phyloP scores from a whole-genome alignment of 805 yeast species.

The Debaryomyces castellii region DNA sequence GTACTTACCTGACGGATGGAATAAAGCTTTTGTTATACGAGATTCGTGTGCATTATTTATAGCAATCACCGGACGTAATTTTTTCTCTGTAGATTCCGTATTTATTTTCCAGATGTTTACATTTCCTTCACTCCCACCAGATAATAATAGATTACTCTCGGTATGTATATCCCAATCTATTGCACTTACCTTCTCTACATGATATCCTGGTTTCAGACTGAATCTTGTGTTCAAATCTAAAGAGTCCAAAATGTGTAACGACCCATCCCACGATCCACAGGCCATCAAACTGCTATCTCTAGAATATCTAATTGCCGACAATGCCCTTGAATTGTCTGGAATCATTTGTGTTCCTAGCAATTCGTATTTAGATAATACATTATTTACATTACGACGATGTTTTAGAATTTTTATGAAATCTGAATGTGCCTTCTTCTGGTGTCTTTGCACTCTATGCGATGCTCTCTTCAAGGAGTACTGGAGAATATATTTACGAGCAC shows the following conservation, averaged over 20 bases:
- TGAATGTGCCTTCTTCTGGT: constrained; percentile 24
- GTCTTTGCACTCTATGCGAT: constrained; percentile 34
- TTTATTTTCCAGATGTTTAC: constrained; percentile 29
- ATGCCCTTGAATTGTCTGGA: constrained; percentile 58
- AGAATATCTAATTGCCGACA: constrained; percentile 55
- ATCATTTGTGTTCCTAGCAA: constrained; percentile 69
- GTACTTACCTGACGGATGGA: constrained; percentile 62
- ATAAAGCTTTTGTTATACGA: constrained; percentile 59
- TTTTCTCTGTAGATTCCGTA: constrained; percentile 1
- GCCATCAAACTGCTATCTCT: constrained; percentile 44
- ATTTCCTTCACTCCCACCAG: constrained; percentile 42
- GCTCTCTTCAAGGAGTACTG: constrained; percentile 50
- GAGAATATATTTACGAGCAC: constrained; percentile 54
- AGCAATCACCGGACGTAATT: constrained; percentile 15
- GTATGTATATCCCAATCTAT: constrained; percentile 57
- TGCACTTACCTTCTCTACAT: constrained; percentile 68
- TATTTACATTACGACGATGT: constrained; percentile 44
- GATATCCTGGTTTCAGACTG: constrained; percentile 37
- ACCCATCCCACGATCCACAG: constrained; percentile 85
- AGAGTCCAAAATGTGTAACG: constrained; percentile 48
- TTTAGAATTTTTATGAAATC: constrained; percentile 45
- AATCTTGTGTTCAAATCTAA: constrained; percentile 30
- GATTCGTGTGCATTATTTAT: constrained; percentile 33
- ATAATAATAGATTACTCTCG: constrained; percentile 16
- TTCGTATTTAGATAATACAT: constrained; percentile 33